These are phyloP conservation scores for Eremochloa ophiuroides DNA, from an alignment of 176 grass and related monocot genomes.

Conservation along the genomic window DNA sequence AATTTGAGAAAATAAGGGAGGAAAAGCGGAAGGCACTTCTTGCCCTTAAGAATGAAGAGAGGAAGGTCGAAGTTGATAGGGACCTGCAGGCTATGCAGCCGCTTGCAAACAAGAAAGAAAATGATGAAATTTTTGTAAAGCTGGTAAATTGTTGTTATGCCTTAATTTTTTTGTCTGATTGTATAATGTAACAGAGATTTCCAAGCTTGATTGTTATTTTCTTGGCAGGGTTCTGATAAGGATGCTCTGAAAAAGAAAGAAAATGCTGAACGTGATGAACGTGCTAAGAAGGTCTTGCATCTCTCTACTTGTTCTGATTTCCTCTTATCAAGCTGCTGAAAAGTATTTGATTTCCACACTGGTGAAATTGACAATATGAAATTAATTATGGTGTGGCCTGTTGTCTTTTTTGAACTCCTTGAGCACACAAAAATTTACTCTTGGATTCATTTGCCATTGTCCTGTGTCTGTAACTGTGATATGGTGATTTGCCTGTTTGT, in stretches of 20 bases:
- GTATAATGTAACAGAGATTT: neutral
- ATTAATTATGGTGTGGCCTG: neutral
- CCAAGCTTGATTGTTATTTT: neutral
- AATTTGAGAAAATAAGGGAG: conserved; percentile 92
- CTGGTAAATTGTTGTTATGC: conserved; percentile 36
- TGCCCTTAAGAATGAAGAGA: conserved; percentile 71
- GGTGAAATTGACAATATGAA: neutral
- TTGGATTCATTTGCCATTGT: neutral
- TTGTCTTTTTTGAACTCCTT: neutral
- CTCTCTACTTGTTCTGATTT: neutral
- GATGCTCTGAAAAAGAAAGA: conserved; percentile 86
- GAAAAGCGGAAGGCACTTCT: conserved; percentile 75
- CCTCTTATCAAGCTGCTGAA: neutral
- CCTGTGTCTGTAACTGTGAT: neutral
- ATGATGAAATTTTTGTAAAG: conserved; percentile 74
- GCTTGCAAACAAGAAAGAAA: conserved; percentile 69
- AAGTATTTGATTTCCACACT: neutral
- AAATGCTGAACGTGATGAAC: conserved; percentile 83
- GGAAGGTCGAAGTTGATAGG: conserved; percentile 92
- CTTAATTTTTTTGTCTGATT: neutral
- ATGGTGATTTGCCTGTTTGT: neutral
- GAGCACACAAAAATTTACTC: neutral
- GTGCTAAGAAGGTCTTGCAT: conserved; percentile 58
- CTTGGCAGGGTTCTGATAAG: conserved; percentile 72
- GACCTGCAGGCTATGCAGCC: conserved; percentile 73